Evolutionary conservation across 371 early-diverging fungal species (phyloP), one percentile per base, ranked within the genome.

Genomic region (Chytridiales sp.): DNA sequence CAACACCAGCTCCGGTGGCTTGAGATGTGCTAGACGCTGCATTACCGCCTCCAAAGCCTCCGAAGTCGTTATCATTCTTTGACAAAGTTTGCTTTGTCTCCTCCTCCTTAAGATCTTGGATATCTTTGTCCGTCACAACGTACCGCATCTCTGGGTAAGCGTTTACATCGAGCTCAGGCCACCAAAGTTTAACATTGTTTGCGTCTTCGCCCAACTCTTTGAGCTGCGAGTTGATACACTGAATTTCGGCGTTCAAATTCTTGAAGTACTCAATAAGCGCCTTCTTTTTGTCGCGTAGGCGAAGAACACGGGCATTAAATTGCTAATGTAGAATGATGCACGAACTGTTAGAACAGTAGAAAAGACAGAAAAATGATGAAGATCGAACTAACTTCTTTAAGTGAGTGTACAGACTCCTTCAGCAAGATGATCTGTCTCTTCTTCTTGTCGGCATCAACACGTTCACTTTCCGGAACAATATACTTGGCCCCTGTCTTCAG

Each of bases 401-500:
- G 50, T 2, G 61, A 38, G 49, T 64, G 66, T 27, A 81, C 54
- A 46, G 77, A 76, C 49, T 76, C 70, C 31, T 73, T 73, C 34
- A 83, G 62, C 32, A 83, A 36, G 34, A 71, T 5, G 15, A 79
- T 74, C 66, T 83, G 83, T 17, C 72, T 31, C 47, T 66, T 66
- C 58, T 80, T 80, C 62, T 80, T 82, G 46, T 83, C 83, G 9
- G 80, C 83, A 48, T 83, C 78, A 26, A 81, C 74, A 9, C 81
- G 51, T 51, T 83, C 83, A 48, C 70, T 74, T 35, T 81, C 83
- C 15, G 83, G 80, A 0, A 81, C 83, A 62, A 79, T 77, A 57
- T 83, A 83, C 22, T 80, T 77, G 21, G 72, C 75, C 15, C 74
- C 73, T 6, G 77, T 74, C 58, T 83, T 83, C n/a, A 83, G 69